These are phyloP conservation scores for Moesziomyces parantarcticus DNA, from an alignment of 1,284 basidiomycete genomes.

Conservation along the genomic window DNA sequence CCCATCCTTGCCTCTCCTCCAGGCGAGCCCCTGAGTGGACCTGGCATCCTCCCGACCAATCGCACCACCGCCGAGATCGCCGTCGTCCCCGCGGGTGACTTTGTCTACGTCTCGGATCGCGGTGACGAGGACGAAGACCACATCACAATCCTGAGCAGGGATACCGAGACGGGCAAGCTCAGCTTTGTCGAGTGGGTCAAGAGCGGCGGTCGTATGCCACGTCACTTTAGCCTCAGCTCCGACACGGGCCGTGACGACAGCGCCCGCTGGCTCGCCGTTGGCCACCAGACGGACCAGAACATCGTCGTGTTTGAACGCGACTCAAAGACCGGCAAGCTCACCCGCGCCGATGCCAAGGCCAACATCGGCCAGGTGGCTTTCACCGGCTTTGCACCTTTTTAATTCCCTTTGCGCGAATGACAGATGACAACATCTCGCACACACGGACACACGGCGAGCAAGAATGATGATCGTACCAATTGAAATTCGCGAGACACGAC, in stretches of 20 bases:
- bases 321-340: constrained; percentile 19
- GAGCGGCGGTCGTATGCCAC: constrained; percentile 48
- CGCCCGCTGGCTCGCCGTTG: constrained; percentile 44
- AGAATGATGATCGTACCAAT: neutral
- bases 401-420: neutral
- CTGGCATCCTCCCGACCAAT: constrained; percentile 33
- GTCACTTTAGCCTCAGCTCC: constrained; percentile 46
- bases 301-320: constrained; percentile 48
- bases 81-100: constrained; percentile 42
- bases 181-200: constrained; percentile 37
- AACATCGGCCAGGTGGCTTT: constrained; percentile 41
- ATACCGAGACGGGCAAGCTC: constrained; percentile 22
- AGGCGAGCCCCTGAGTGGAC: constrained; percentile 35
- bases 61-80: constrained; percentile 57
- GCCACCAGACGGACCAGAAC: constrained; percentile 47
- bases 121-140: constrained; percentile 53
- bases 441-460: neutral
- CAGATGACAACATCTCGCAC: neutral
- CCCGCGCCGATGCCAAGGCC: constrained; percentile 5
- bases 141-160: constrained; percentile 45
- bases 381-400: constrained; percentile 49
- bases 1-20: constrained; percentile 45
- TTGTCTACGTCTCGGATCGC: constrained; percentile 51
- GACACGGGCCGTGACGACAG: constrained; percentile 21
- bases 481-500: neutral